Percentiles rank a stretch among this genome's conserved stretches.
Evolutionary conservation across 495 filamentous ascomycete species (phyloP).

Genomic region (Tirmania nivea): DNA sequence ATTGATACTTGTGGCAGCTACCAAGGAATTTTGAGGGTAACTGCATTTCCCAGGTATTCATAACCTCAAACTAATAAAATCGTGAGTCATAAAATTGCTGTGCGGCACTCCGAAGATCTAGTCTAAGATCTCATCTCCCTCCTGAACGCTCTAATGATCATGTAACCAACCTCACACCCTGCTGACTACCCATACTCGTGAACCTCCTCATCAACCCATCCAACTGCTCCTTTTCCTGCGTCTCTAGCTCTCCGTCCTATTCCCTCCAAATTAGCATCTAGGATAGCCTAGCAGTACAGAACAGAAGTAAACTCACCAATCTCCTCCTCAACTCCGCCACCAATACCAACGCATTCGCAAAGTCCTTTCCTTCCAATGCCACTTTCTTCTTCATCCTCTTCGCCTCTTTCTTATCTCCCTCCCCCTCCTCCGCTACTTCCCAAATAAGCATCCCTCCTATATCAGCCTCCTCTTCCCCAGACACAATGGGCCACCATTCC

Average conservation of each 20-base stretch:
- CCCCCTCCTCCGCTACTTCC: slow-evolving; percentile 1
- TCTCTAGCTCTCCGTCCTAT: not conserved
- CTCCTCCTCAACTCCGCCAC: slow-evolving; percentile 9
- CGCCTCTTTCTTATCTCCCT: not conserved
- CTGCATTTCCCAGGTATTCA: no score
- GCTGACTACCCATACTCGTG: not conserved
- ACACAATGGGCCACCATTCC: not conserved
- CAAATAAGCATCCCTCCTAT: slow-evolving; percentile 7
- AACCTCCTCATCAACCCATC: slow-evolving; percentile 4
- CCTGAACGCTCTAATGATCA: not conserved
- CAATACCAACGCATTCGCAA: slow-evolving; percentile 12
- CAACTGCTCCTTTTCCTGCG: slow-evolving; percentile 6
- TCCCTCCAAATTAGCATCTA: no score
- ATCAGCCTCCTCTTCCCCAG: slow-evolving; percentile 3
- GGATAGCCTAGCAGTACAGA: not conserved
- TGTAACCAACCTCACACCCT: not conserved
- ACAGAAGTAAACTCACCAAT: not conserved
- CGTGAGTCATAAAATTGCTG: no score
- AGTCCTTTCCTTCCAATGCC: slow-evolving; percentile 3
- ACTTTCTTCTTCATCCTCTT: not conserved
- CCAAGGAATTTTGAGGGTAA: no score
- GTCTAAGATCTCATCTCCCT: not conserved
- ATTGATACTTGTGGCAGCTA: no score
- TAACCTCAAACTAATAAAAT: no score
- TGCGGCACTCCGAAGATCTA: not conserved